Evolutionary conservation across 306 rosid genomes (phyloP).

Genomic region (Mucuna pruriens): DNA sequence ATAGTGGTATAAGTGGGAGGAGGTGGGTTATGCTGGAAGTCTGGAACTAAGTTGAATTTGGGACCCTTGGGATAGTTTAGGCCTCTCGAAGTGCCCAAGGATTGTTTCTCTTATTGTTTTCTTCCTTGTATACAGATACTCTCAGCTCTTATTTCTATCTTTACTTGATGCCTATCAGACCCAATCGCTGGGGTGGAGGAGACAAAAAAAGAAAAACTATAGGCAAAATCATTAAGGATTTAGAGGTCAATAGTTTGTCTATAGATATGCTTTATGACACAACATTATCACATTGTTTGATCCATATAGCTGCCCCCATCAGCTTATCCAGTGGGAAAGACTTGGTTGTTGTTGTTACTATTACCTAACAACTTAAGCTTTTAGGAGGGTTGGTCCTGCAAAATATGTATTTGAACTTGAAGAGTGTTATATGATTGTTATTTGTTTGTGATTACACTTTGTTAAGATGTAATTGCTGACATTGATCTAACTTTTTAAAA

Average conservation of each 20-base stretch:
- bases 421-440: background rate
- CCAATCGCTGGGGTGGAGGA: background rate
- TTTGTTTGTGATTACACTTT: conserved; percentile 3
- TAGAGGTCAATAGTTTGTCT: background rate
- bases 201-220: background rate
- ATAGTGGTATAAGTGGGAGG: background rate
- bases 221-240: background rate
- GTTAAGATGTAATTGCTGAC: conserved; percentile 14
- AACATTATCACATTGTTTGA: background rate
- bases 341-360: background rate
- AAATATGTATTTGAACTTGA: background rate
- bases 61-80: background rate
- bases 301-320: background rate
- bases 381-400: conserved; percentile 20
- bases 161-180: background rate
- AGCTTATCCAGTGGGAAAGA: background rate
- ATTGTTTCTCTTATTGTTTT: background rate
- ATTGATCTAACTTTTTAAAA: background rate
- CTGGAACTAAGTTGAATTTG: background rate
- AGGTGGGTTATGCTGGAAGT: background rate
- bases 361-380: background rate
- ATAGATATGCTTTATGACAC: background rate
- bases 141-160: background rate
- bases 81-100: background rate
- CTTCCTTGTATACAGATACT: background rate